phyloP scores from a whole-genome alignment of 345 rosid genomes.

The Eucalyptus regnans region DNA sequence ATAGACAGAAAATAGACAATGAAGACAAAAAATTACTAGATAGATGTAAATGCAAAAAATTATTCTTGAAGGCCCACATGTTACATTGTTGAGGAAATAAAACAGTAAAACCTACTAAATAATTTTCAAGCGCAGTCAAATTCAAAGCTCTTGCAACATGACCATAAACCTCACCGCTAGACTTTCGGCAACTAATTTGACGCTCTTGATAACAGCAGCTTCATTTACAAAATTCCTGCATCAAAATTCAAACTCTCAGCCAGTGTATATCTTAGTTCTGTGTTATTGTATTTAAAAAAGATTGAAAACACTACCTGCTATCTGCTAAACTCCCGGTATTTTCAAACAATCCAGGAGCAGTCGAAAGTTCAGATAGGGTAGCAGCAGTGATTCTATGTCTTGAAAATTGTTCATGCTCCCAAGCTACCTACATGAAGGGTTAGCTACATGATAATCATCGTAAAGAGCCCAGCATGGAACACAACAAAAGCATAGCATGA shows the following conservation, averaged over 20 bases:
- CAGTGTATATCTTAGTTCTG: conserved; percentile 1
- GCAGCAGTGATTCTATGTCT: conserved; percentile 93
- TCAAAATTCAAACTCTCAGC: neutral
- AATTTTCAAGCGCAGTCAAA: neutral
- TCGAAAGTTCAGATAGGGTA: conserved; percentile 71
- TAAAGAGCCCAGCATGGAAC: neutral
- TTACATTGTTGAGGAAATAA: neutral
- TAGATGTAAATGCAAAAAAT: neutral
- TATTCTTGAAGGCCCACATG: neutral
- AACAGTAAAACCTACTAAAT: neutral
- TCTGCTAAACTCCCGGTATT: conserved; percentile 74
- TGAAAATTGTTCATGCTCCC: conserved; percentile 99
- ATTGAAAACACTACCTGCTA: conserved; percentile 38
- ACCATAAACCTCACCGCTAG: conserved; percentile 57
- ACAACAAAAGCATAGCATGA: neutral
- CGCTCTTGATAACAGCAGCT: conserved; percentile 50
- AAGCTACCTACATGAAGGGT: conserved; percentile 76
- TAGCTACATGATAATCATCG: neutral
- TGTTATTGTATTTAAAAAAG: neutral
- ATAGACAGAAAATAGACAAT: neutral
- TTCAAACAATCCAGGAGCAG: conserved; percentile 69
- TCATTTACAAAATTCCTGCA: conserved; percentile 66
- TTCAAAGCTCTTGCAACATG: neutral
- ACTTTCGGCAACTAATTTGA: conserved; percentile 87
- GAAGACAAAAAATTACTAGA: neutral